phyloP scores from a whole-genome alignment of 306 rosid genomes.

The Parietaria judaica region DNA sequence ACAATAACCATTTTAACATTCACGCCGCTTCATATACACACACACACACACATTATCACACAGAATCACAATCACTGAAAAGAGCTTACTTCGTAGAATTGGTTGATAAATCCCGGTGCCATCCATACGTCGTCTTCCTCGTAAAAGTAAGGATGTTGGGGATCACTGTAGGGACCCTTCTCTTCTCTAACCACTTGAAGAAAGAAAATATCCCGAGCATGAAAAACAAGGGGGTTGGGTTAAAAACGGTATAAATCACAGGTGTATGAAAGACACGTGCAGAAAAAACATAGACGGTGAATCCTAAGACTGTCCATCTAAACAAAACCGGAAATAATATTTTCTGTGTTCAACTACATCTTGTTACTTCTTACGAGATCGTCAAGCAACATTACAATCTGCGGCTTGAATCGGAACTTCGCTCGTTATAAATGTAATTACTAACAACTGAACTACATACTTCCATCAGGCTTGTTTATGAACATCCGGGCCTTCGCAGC shows the following conservation, averaged over 20 bases:
- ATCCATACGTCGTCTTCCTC: slow-evolving; percentile 95
- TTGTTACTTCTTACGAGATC: not conserved
- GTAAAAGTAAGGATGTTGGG: slow-evolving; percentile 88
- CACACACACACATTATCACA: not conserved
- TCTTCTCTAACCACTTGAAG: slow-evolving; percentile 82
- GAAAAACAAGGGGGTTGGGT: slow-evolving; percentile 2
- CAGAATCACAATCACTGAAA: too few relatives aligned
- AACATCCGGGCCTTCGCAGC: slow-evolving; percentile 99
- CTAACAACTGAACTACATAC: slow-evolving; percentile 32
- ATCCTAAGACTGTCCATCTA: too few relatives aligned
- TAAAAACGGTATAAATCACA: not conserved
- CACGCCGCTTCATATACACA: not conserved
- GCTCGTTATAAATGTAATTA: not conserved
- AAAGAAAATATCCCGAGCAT: slow-evolving; percentile 6
- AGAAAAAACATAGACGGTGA: too few relatives aligned
- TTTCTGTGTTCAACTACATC: not conserved
- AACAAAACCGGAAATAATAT: too few relatives aligned
- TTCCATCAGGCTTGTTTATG: slow-evolving; percentile 98
- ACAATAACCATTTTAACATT: slow-evolving; percentile 2
- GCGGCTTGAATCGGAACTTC: not conserved
- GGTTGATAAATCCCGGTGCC: slow-evolving; percentile 97
- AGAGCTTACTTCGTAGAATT: slow-evolving; percentile 72
- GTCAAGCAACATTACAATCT: not conserved
- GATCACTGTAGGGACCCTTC: slow-evolving; percentile 82
- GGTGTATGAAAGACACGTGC: not conserved